Percentiles rank a stretch among this genome's conserved stretches.
These are phyloP conservation scores for Davidsoniella eucalypti DNA, from an alignment of 2,329 filamentous ascomycete species.

Conservation along the genomic window DNA sequence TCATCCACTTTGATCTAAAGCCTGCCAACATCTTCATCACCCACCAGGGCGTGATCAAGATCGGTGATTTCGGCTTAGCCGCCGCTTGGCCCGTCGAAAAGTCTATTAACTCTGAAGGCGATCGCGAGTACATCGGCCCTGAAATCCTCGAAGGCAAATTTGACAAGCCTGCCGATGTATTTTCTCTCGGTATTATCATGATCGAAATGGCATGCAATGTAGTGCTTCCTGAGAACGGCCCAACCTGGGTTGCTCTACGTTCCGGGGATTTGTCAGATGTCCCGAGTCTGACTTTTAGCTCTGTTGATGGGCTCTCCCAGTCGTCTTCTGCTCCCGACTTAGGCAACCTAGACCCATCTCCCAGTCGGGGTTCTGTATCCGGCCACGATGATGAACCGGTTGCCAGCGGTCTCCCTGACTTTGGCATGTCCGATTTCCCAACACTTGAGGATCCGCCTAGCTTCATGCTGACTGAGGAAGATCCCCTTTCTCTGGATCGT, in stretches of 20 bases:
- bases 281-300: slow-evolving; percentile 72
- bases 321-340: neutral
- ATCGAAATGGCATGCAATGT: slow-evolving; percentile 92
- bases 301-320: slow-evolving; percentile 41
- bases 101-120: slow-evolving; percentile 77
- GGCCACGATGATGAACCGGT: neutral
- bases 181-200: slow-evolving; percentile 85
- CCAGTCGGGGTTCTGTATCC: slow-evolving; percentile 3
- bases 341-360: neutral
- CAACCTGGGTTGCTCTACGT: slow-evolving; percentile 77
- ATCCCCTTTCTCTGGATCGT: slow-evolving; percentile 63
- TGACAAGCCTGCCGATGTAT: slow-evolving; percentile 85
- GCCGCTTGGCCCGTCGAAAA: slow-evolving; percentile 58
- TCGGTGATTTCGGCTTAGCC: slow-evolving; percentile 75
- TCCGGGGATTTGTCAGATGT: slow-evolving; percentile 81
- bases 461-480: slow-evolving; percentile 70
- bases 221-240: slow-evolving; percentile 80
- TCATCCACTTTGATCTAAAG: slow-evolving; percentile 74
- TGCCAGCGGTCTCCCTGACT: slow-evolving; percentile 12
- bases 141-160: slow-evolving; percentile 77
- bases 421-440: slow-evolving; percentile 31
- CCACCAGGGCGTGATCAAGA: slow-evolving; percentile 68
- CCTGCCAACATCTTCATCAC: slow-evolving; percentile 72
- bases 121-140: slow-evolving; percentile 89
- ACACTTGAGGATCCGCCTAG: slow-evolving; percentile 49